These are phyloP conservation scores for Vitis rotundifolia DNA, from an alignment of 164 flowering plant genomes.

Conservation along the genomic window DNA sequence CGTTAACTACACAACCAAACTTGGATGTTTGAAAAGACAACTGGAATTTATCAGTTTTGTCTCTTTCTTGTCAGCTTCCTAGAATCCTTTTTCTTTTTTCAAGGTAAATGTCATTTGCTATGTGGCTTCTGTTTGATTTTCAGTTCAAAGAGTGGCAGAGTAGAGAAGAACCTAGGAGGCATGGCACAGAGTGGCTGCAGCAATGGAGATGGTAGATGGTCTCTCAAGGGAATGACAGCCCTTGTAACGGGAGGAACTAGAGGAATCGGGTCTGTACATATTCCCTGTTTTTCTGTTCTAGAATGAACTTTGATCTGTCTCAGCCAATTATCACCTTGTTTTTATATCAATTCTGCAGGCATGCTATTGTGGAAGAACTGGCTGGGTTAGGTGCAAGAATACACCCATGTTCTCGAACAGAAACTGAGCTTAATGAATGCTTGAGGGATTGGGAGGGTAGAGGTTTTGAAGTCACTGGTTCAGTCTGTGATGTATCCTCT, in stretches of 20 bases:
- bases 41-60: too few species aligned
- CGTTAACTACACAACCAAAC: too few species aligned
- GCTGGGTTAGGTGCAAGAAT: slow-evolving; percentile 41
- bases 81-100: too few species aligned
- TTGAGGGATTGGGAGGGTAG: slow-evolving; percentile 29
- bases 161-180: not conserved
- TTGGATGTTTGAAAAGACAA: too few species aligned
- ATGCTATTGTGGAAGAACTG: slow-evolving; percentile 48
- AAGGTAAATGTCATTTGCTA: too few species aligned
- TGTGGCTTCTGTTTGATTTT: too few species aligned
- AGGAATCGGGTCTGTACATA: slow-evolving; percentile 19
- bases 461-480: slow-evolving; percentile 36
- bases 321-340: not conserved
- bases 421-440: slow-evolving; percentile 25
- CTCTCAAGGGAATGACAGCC: slow-evolving; percentile 27
- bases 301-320: not conserved
- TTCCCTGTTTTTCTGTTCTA: not conserved
- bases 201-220: slow-evolving; percentile 20
- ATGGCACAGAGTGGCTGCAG: not conserved
- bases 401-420: slow-evolving; percentile 35
- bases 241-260: slow-evolving; percentile 34
- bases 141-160: too few species aligned
- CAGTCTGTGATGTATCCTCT: slow-evolving; percentile 35
- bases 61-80: too few species aligned
- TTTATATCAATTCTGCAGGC: slow-evolving; percentile 11